Percentiles rank a stretch among this genome's conserved stretches.
Conservation (phyloP, 2,329 filamentous ascomycete species). For the Metarhizium robertsii region DNA sequence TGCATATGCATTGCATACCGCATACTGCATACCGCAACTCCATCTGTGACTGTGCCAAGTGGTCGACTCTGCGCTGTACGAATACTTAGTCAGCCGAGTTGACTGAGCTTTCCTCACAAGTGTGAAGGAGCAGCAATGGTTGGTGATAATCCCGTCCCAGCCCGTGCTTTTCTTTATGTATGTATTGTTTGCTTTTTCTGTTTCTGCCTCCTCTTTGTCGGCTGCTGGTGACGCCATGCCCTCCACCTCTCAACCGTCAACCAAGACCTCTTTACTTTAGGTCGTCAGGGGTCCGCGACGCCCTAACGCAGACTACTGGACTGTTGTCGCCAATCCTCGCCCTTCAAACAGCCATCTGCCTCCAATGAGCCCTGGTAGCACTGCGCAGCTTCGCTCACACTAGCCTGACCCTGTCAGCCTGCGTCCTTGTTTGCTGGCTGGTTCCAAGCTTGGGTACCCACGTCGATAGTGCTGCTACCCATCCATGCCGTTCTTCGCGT, state of each 20-base stretch:
- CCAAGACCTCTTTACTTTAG: neutral
- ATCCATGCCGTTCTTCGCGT: neutral
- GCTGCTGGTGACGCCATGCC: neutral
- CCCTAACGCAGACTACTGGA: neutral
- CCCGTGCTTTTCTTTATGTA: too few relatives aligned
- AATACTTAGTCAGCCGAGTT: neutral
- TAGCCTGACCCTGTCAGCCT: neutral
- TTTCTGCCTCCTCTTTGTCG: neutral
- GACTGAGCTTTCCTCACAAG: neutral
- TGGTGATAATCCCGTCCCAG: neutral
- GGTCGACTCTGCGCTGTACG: neutral
- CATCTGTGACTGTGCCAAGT: neutral
- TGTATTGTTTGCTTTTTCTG: too few relatives aligned
- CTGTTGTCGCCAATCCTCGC: neutral
- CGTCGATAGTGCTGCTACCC: neutral
- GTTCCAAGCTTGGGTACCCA: neutral
- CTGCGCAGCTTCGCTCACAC: neutral
- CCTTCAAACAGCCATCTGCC: neutral
- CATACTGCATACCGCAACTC: neutral
- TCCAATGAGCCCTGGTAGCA: too few relatives aligned
- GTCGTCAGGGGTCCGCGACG: neutral
- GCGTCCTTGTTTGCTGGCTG: neutral
- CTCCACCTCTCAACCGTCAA: too few relatives aligned
- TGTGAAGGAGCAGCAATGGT: neutral
- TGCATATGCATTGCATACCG: neutral